Evolutionary conservation across 2,329 filamentous ascomycete genomes (phyloP).

Genomic region (Trichoderma sp.): DNA sequence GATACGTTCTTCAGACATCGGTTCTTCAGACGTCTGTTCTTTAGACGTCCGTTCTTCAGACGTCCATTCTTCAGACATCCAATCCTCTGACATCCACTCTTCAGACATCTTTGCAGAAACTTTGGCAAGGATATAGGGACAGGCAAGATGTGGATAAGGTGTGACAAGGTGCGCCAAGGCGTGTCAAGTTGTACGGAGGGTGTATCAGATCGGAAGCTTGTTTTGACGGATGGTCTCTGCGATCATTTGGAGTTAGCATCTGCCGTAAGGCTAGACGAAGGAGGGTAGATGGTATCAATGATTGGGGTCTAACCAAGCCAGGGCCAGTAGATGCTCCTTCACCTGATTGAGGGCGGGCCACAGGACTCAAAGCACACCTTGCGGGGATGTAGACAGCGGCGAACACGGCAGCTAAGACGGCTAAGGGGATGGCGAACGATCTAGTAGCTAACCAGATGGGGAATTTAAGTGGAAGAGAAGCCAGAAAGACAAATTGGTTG

Average conservation of each 20-base stretch:
- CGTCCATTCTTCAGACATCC: conserved; percentile 40
- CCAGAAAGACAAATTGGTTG: background rate
- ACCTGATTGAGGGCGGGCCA: background rate
- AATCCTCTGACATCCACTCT: conserved; percentile 35
- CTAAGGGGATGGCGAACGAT: background rate
- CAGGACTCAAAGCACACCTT: background rate
- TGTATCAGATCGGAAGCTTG: background rate
- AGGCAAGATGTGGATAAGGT: background rate
- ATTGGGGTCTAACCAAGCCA: background rate
- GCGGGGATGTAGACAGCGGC: background rate
- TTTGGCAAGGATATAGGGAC: background rate
- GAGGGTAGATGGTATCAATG: background rate
- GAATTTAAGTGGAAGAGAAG: background rate
- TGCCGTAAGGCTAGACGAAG: background rate
- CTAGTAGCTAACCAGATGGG: background rate
- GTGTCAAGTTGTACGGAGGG: background rate
- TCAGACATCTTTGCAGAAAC: conserved; percentile 33
- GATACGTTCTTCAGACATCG: conserved; percentile 42
- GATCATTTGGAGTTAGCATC: background rate
- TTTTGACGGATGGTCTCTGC: background rate
- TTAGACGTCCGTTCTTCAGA: conserved; percentile 36
- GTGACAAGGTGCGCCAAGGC: background rate
- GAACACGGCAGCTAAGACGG: background rate
- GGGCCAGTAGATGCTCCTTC: background rate
- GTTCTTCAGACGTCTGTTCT: conserved; percentile 35